Percentiles rank a stretch among this genome's conserved stretches.
Conservation (phyloP, 208 protist species). For the Trypanosoma mega region DNA sequence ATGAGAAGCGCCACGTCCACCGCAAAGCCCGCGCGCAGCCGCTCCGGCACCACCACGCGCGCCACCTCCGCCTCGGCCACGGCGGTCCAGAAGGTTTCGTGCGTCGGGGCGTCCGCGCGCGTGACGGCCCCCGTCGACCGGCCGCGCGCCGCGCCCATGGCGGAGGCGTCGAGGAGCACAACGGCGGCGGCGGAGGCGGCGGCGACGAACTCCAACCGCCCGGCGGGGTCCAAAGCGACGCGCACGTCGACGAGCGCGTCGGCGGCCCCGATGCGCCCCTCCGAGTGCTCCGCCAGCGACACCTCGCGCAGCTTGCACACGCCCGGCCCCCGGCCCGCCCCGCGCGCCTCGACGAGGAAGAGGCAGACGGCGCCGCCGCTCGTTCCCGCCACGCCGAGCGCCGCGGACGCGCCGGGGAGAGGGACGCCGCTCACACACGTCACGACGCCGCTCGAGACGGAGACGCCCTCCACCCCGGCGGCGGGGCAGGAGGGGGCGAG, state of each 20-base stretch:
- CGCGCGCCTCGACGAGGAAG: constrained; percentile 34
- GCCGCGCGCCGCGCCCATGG: too few relatives aligned
- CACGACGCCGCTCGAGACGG: constrained; percentile 22
- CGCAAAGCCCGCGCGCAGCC: constrained; percentile 45
- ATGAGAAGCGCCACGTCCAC: constrained; percentile 67
- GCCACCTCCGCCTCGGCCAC: constrained; percentile 50
- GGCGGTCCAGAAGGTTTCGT: constrained; percentile 33
- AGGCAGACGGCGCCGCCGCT: constrained; percentile 43
- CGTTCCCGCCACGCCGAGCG: constrained; percentile 60
- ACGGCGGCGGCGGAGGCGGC: constrained; percentile 42
- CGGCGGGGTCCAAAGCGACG: constrained; percentile 61
- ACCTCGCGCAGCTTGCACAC: constrained; percentile 41
- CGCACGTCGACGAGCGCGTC: constrained; percentile 45
- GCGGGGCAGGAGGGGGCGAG: too few relatives aligned
- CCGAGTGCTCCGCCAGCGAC: constrained; percentile 27
- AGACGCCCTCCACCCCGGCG: neutral
- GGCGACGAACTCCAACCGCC: constrained; percentile 56
- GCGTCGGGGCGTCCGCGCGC: too few relatives aligned
- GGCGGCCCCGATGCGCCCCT: constrained; percentile 28
- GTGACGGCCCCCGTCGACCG: too few relatives aligned
- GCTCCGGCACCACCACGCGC: constrained; percentile 54
- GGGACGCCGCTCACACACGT: constrained; percentile 35
- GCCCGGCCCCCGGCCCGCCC: constrained; percentile 10
- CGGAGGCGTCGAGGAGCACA: constrained; percentile 43
- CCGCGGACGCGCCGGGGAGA: constrained; percentile 38